phyloP scores from a whole-genome alignment of 2,329 filamentous ascomycete genomes.

The Pseudogymnoascus sp. region DNA sequence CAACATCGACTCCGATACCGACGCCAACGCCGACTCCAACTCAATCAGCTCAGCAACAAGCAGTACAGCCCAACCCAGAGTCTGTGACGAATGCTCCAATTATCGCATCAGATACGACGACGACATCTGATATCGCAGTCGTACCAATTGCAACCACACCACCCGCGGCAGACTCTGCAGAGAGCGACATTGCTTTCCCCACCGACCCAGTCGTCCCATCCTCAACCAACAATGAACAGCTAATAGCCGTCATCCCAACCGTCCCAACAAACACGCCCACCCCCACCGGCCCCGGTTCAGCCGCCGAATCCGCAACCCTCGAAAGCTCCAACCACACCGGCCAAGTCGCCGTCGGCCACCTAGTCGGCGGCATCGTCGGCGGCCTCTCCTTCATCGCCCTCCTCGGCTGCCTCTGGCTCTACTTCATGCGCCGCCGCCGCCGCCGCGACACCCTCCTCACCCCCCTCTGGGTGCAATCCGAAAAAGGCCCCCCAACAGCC shows the following conservation, averaged over 20 bases:
- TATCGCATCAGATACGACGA: conserved; percentile 17
- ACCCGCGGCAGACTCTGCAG: not conserved
- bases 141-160: conserved; percentile 16
- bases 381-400: conserved; percentile 22
- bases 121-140: conserved; percentile 20
- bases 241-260: conserved; percentile 10
- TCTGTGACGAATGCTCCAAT: not conserved
- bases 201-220: not conserved
- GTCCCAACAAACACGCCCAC: conserved; percentile 9
- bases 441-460: conserved; percentile 6
- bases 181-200: not conserved
- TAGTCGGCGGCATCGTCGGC: conserved; percentile 26
- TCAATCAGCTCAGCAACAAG: not conserved
- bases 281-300: not conserved
- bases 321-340: conserved; percentile 14
- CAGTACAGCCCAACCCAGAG: not conserved
- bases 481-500: conserved; percentile 12
- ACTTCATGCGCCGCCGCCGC: conserved; percentile 18
- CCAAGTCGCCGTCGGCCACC: conserved; percentile 16
- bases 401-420: conserved; percentile 23
- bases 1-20: not conserved
- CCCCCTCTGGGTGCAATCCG: not conserved
- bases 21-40: not conserved
- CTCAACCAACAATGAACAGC: not conserved
- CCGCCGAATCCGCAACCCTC: not conserved